Conservation (phyloP, 1,284 basidiomycete species). For the Cryptococcus neoformans region DNA sequence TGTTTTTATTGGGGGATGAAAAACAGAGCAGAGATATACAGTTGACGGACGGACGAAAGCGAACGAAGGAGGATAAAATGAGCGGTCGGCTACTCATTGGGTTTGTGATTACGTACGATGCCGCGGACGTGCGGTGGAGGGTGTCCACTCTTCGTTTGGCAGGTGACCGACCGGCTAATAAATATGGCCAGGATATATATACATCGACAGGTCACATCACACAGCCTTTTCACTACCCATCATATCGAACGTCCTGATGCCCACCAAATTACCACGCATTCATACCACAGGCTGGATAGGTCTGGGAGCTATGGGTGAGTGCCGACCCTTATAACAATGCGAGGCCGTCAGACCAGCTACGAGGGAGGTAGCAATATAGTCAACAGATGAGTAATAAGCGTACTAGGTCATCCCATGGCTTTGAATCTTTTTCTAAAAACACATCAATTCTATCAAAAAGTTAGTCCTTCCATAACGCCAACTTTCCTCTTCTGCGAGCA, state of each 20-base stretch:
- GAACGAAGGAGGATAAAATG: no score
- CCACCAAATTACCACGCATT: neutral
- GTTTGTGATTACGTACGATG: no score
- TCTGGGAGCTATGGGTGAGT: constrained; percentile 45
- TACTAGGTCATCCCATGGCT: constrained; percentile 43
- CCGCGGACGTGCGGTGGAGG: no score
- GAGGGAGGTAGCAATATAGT: neutral
- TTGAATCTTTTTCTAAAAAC: constrained; percentile 46
- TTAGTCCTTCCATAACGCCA: neutral
- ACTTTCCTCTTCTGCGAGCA: constrained; percentile 45
- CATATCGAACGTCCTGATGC: neutral
- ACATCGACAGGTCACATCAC: no score
- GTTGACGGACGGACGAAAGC: no score
- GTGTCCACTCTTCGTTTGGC: no score
- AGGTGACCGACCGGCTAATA: no score
- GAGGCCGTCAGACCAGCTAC: neutral
- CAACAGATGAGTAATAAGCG: neutral
- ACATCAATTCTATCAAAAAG: constrained; percentile 21
- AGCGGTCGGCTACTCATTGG: no score
- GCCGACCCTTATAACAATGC: neutral
- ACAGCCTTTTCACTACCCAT: no score
- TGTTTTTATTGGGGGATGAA: neutral
- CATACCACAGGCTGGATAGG: constrained; percentile 44
- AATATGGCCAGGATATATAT: no score
- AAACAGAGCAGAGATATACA: neutral